Percentiles rank a stretch among this genome's conserved stretches.
Evolutionary conservation across 2,329 filamentous ascomycete species (phyloP).

Genomic region (Xylariaceae sp.): DNA sequence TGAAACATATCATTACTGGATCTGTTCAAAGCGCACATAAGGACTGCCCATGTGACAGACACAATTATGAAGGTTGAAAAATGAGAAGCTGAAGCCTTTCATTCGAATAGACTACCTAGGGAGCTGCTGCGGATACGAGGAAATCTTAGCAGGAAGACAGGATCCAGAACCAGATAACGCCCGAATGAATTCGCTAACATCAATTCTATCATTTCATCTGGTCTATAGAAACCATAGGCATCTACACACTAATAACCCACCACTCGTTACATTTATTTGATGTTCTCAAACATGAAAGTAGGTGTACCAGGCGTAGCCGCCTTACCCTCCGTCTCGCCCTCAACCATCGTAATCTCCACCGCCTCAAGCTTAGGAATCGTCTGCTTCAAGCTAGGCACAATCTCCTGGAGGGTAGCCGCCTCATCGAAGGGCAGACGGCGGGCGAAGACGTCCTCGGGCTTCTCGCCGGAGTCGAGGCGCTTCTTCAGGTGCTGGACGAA

Average conservation of each 20-base stretch:
- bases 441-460: conserved; percentile 65
- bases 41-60: background rate
- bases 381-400: conserved; percentile 74
- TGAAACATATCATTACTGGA: conserved; percentile 32
- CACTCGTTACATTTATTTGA: conserved; percentile 33
- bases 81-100: background rate
- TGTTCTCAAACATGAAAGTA: conserved; percentile 80
- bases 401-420: conserved; percentile 65
- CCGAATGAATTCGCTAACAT: background rate
- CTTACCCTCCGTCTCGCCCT: conserved; percentile 44
- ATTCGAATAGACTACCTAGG: background rate
- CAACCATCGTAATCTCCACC: conserved; percentile 31
- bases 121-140: too few species aligned
- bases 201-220: background rate
- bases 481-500: conserved; percentile 87
- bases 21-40: background rate
- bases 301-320: conserved; percentile 76
- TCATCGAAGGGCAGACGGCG: conserved; percentile 86
- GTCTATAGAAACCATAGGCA: background rate
- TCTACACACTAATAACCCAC: background rate
- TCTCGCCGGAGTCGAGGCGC: conserved; percentile 67
- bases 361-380: conserved; percentile 45
- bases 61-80: background rate
- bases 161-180: background rate
- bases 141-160: too few species aligned